Evolutionary conservation across 495 filamentous ascomycete species (phyloP).

Genomic region (Penicillium paxilli): DNA sequence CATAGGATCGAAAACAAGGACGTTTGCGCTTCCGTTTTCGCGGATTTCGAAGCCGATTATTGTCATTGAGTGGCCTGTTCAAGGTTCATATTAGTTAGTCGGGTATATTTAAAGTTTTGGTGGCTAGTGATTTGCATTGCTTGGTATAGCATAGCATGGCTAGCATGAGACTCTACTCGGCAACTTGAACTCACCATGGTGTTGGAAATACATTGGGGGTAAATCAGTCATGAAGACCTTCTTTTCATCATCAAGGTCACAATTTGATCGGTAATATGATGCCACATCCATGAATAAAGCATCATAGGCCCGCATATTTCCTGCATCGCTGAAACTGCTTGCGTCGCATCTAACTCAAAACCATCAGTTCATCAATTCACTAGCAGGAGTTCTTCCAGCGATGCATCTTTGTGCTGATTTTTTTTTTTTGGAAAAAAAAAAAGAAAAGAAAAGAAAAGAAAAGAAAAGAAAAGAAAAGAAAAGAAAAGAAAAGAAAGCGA

Average conservation of each 20-base stretch:
- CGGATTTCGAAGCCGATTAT: constrained; percentile 82
- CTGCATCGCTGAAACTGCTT: constrained; percentile 43
- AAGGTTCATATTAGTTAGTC: neutral
- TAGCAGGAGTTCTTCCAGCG: no score
- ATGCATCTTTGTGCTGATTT: no score
- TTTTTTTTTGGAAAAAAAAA: no score
- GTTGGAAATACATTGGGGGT: constrained; percentile 90
- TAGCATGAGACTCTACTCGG: neutral
- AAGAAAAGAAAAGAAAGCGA: no score
- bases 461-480: no score
- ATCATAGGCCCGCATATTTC: constrained; percentile 48
- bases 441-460: no score
- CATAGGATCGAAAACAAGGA: constrained; percentile 90
- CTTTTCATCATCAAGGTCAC: constrained; percentile 28
- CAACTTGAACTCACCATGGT: constrained; percentile 53
- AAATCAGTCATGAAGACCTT: constrained; percentile 68
- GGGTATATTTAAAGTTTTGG: no score
- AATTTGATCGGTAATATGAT: constrained; percentile 65
- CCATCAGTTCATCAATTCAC: no score
- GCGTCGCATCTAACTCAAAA: constrained; percentile 52
- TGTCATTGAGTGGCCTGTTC: constrained; percentile 81
- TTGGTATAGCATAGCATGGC: neutral
- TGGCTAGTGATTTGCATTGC: no score
- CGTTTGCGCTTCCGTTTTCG: constrained; percentile 61
- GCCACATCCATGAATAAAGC: constrained; percentile 68